These are phyloP conservation scores for Arabis alpina DNA, from an alignment of 345 rosid genomes.

Conservation along the genomic window DNA sequence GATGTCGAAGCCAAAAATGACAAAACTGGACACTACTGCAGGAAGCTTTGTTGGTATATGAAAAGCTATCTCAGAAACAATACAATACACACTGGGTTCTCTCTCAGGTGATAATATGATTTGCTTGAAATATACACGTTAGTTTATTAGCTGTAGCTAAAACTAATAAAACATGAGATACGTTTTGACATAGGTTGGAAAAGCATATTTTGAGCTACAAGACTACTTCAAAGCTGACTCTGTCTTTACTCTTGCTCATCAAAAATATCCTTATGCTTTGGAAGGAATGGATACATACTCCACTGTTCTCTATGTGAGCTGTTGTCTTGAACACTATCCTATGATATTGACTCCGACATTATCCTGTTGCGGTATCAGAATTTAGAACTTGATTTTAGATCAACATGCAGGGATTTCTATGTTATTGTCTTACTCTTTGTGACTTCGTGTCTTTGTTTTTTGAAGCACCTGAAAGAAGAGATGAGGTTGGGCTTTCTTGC, in stretches of 20 bases:
- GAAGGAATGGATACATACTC: slow-evolving; percentile 72
- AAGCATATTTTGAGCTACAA: slow-evolving; percentile 62
- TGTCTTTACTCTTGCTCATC: slow-evolving; percentile 61
- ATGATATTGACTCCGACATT: slow-evolving; percentile 17
- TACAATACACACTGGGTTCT: slow-evolving; percentile 71
- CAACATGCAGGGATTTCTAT: background rate
- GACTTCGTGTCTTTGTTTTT: slow-evolving; percentile 17
- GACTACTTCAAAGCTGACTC: slow-evolving; percentile 63
- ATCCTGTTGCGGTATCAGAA: slow-evolving; percentile 9
- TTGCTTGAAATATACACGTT: slow-evolving; percentile 2
- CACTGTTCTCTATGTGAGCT: slow-evolving; percentile 69
- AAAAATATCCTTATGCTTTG: slow-evolving; percentile 55
- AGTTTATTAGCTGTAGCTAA: background rate
- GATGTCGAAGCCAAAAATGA: slow-evolving; percentile 8
- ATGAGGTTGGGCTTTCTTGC: slow-evolving; percentile 90
- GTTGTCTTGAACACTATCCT: slow-evolving; percentile 11
- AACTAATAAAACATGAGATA: slow-evolving; percentile 24
- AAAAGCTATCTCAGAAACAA: slow-evolving; percentile 74
- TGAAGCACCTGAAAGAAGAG: slow-evolving; percentile 92
- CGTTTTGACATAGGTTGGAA: slow-evolving; percentile 59
- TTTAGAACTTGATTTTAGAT: background rate
- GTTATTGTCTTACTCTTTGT: background rate
- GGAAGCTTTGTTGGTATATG: slow-evolving; percentile 78
- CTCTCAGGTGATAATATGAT: slow-evolving; percentile 41
- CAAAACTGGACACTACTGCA: slow-evolving; percentile 42